Conservation (phyloP, 176 grass and related monocot genomes). For the Aegilops longissima region DNA sequence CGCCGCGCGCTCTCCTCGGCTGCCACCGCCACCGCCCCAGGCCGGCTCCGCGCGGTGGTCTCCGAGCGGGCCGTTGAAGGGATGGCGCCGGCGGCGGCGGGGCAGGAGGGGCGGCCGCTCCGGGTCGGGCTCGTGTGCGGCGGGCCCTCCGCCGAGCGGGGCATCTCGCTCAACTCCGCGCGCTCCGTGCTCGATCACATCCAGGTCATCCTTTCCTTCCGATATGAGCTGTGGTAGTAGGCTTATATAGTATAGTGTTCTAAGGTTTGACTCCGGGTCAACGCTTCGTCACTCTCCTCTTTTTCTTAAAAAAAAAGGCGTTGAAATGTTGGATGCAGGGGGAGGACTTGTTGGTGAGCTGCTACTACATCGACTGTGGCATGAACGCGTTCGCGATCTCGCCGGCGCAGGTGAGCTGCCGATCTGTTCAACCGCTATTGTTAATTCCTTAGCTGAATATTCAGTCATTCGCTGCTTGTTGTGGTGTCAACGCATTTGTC, state of each 20-base stretch:
- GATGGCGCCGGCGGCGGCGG: constrained; percentile 20
- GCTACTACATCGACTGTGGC: constrained; percentile 79
- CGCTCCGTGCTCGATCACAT: constrained; percentile 94
- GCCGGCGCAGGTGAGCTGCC: constrained; percentile 49
- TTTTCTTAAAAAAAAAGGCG: background rate
- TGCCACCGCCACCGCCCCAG: background rate
- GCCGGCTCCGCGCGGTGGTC: background rate
- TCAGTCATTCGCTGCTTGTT: background rate
- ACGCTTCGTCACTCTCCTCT: background rate
- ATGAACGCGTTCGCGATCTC: constrained; percentile 74
- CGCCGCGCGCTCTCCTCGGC: background rate
- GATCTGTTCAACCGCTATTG: background rate
- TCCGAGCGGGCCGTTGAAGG: background rate
- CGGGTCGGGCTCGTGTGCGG: constrained; percentile 84
- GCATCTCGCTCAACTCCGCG: constrained; percentile 92
- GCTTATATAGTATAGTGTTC: too few species aligned
- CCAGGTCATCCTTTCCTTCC: constrained; percentile 35
- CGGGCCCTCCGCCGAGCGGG: constrained; percentile 84
- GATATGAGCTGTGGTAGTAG: too few species aligned
- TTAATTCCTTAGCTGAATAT: background rate
- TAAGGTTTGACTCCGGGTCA: background rate
- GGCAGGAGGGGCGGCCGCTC: constrained; percentile 48
- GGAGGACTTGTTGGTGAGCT: constrained; percentile 68
- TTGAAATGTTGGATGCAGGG: constrained; percentile 39
- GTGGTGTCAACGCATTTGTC: background rate